Evolutionary conservation across 1,139 yeast genomes (phyloP), one percentile per base, ranked within the genome.

Genomic region (Eremothecium sinecaudum): DNA sequence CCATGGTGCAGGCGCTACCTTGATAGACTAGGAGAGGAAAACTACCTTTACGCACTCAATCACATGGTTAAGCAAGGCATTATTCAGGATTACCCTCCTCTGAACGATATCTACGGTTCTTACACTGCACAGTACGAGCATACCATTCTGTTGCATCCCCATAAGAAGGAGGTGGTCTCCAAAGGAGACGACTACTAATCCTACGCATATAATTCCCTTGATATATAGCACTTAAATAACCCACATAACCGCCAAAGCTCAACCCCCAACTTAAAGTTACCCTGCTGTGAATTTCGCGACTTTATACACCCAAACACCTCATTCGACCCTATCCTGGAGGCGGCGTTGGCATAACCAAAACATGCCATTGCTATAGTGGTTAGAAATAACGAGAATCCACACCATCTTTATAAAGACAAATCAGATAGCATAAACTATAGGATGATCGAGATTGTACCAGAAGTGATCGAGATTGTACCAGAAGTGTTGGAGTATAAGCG

Each of bases 61-160:
- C 80, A 75, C 49, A 68, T 90, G 55, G 95, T 86, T 34, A 76
- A 78, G 58, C 73, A 81, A 5, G 98, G 96, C 4, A 64, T 81
- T 24, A 87, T 90, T 6, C 83, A 81, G 50, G 98, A 83, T 47
- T 87, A 92, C 51, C 96, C 96, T n/a, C 99, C 99, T n/a, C 66
- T 90, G 47, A 78, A 73, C 34, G 99, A 90, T 58, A 61, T 68
- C 30, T 71, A 66, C 43, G 98, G 97, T 13, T 73, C 82, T 38
- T 87, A 82, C 67, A 90, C 98, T 27, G 98, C 98, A 0, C 99
- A 90, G 60, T 90, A 62, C 53, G 99, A 90, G 59, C 98, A 92
- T 63, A 92, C 98, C 1, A 73, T 90, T 34, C 66, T 92, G 47
- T 67, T 90, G 51, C 92, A 87, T 52, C 93, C 97, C 17, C 86